A percentile compares a stretch with the other conserved stretches of the same genome.
Evolutionary conservation across 2,329 filamentous ascomycete genomes (phyloP).

Genomic region (Elsinoe australis): DNA sequence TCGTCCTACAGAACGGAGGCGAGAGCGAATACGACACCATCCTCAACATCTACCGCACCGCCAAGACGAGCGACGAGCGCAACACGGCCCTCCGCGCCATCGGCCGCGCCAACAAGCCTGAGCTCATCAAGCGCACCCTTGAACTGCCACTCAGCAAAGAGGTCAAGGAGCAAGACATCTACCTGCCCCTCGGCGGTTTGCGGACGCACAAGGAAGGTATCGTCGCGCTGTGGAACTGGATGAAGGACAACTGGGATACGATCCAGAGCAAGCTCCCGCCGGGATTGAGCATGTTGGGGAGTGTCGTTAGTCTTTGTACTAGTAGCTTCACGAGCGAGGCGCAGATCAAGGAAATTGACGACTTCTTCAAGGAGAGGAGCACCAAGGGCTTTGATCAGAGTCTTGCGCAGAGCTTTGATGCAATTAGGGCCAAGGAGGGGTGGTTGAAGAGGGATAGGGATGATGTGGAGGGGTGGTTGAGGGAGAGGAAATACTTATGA

Average conservation of each 20-base stretch:
- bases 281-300: slow-evolving; percentile 76
- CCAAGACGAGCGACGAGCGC: slow-evolving; percentile 75
- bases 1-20: slow-evolving; percentile 75
- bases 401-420: slow-evolving; percentile 81
- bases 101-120: slow-evolving; percentile 67
- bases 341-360: slow-evolving; percentile 67
- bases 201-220: slow-evolving; percentile 71
- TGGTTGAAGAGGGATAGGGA: slow-evolving; percentile 70
- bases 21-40: slow-evolving; percentile 78
- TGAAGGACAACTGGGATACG: slow-evolving; percentile 82
- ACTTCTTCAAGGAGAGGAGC: slow-evolving; percentile 74
- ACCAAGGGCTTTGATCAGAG: slow-evolving; percentile 83
- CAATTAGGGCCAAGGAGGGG: slow-evolving; percentile 72
- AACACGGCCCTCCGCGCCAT: slow-evolving; percentile 82
- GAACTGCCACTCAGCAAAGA: slow-evolving; percentile 66
- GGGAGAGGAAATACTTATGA: slow-evolving; percentile 54
- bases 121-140: slow-evolving; percentile 75
- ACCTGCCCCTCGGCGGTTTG: slow-evolving; percentile 75
- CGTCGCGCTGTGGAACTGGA: slow-evolving; percentile 71
- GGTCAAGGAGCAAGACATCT: slow-evolving; percentile 91
- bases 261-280: slow-evolving; percentile 75
- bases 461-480: slow-evolving; percentile 68
- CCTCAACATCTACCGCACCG: slow-evolving; percentile 65
- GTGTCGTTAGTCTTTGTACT: slow-evolving; percentile 74
- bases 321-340: slow-evolving; percentile 69